Percentiles rank a stretch among this genome's conserved stretches.
phyloP scores from a whole-genome alignment of 768 basidiomycete genomes.

The Gyrodon lividus region DNA sequence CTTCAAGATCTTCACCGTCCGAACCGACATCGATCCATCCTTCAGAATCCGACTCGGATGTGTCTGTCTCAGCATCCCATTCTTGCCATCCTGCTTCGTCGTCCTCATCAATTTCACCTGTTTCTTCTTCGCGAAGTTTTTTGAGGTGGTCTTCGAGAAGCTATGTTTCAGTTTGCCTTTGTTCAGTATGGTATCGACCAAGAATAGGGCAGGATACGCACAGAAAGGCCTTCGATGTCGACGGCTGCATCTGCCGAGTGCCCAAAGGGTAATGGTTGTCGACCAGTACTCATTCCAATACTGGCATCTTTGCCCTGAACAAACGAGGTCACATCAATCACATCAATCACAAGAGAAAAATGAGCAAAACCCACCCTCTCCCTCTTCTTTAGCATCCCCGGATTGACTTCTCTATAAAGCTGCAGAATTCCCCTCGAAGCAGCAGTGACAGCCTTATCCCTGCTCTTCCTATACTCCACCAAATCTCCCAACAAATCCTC shows the following conservation, averaged over 20 bases:
- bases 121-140: constrained; percentile 63
- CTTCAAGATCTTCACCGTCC: constrained; percentile 64
- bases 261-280: constrained; percentile 77
- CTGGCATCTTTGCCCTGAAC: constrained; percentile 85
- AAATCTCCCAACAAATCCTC: constrained; percentile 90
- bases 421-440: constrained; percentile 85
- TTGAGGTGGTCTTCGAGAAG: constrained; percentile 86
- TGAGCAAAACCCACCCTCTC: constrained; percentile 59
- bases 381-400: constrained; percentile 82
- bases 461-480: constrained; percentile 92
- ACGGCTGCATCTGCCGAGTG: constrained; percentile 70
- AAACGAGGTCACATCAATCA: constrained; percentile 8
- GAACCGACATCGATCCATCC: constrained; percentile 82
- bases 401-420: constrained; percentile 95
- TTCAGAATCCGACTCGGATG: constrained; percentile 53
- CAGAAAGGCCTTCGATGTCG: constrained; percentile 88
- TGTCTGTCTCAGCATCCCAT: constrained; percentile 85
- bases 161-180: constrained; percentile 36
- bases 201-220: constrained; percentile 38
- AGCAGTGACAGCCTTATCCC: constrained; percentile 90
- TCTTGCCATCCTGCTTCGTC: constrained; percentile 78
- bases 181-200: background rate
- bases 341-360: background rate
- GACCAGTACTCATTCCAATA: constrained; percentile 66
- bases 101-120: constrained; percentile 54